These are phyloP conservation scores for Trypanosoma lewisi DNA, from an alignment of 208 protist genomes.

Conservation along the genomic window DNA sequence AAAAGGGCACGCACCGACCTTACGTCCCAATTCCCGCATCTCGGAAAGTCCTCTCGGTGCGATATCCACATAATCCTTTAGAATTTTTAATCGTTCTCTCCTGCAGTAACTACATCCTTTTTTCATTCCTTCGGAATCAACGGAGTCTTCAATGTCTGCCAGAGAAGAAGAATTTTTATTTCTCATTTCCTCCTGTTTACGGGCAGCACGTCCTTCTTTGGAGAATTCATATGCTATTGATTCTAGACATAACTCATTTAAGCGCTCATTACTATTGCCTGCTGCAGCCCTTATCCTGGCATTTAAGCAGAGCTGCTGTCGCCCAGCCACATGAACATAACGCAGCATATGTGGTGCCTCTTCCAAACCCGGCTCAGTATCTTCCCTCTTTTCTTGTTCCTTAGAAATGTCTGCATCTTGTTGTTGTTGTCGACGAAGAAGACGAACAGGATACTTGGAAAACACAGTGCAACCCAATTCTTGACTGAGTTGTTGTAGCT, in stretches of 20 bases:
- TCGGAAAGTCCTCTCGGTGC: constrained; percentile 37
- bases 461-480: constrained; percentile 90
- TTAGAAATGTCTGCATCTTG: not conserved
- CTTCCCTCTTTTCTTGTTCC: not conserved
- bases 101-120: constrained; percentile 29
- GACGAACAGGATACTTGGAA: constrained; percentile 34
- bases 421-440: not conserved
- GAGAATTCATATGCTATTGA: constrained; percentile 76
- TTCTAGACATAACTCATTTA: constrained; percentile 94
- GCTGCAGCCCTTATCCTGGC: constrained; percentile 34
- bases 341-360: constrained; percentile 29
- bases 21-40: constrained; percentile 44
- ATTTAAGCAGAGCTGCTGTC: constrained; percentile 93
- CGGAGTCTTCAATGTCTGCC: constrained; percentile 21
- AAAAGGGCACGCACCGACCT: constrained; percentile 78
- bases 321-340: constrained; percentile 87
- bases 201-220: constrained; percentile 35
- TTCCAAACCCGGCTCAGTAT: not conserved
- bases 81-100: constrained; percentile 22
- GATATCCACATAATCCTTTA: constrained; percentile 29
- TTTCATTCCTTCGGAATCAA: not conserved
- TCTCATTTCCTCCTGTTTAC: constrained; percentile 24
- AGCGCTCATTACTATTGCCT: constrained; percentile 29
- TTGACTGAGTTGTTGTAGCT: constrained; percentile 91
- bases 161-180: not conserved